Conservation (phyloP, 31 red algal genomes). For the Asparagopsis taxiformis region DNA sequence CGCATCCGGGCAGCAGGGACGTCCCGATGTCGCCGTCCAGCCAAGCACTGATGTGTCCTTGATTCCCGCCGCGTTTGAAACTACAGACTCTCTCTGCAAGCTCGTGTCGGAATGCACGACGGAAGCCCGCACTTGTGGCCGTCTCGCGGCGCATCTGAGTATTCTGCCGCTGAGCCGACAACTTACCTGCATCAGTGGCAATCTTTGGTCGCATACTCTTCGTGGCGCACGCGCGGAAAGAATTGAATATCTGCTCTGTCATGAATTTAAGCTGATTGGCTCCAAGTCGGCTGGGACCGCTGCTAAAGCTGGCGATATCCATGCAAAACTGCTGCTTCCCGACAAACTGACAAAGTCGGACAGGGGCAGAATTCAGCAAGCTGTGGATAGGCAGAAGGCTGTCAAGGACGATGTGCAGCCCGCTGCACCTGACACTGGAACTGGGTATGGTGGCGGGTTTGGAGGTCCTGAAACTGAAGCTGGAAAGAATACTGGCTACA, state of each 20-base stretch:
- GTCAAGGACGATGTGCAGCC: background rate
- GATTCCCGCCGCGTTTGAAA: conserved; percentile 38
- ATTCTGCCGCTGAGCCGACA: conserved; percentile 72
- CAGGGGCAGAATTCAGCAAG: conserved; percentile 5
- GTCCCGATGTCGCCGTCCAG: conserved; percentile 10
- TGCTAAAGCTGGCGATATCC: conserved; percentile 13
- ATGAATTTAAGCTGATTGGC: conserved; percentile 73
- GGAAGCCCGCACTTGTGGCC: conserved; percentile 48
- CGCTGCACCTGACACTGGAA: background rate
- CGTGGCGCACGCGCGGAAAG: conserved; percentile 80
- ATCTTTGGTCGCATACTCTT: conserved; percentile 87
- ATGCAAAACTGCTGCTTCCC: conserved; percentile 65
- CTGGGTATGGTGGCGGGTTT: conserved; percentile 11
- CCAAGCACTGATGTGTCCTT: conserved; percentile 34
- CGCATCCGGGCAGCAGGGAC: background rate
- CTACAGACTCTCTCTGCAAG: conserved; percentile 29
- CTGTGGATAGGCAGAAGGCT: conserved; percentile 11
- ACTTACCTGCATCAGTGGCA: conserved; percentile 83
- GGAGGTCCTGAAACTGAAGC: conserved; percentile 1
- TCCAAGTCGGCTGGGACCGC: conserved; percentile 25
- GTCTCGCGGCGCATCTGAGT: conserved; percentile 57
- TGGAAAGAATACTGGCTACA: background rate
- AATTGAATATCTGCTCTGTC: conserved; percentile 86
- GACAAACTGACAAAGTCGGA: conserved; percentile 75
- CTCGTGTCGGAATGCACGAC: conserved; percentile 31